Percentiles rank a stretch among this genome's conserved stretches.
phyloP scores from a whole-genome alignment of 257 asterid species.

The Ligustrum vulgare region DNA sequence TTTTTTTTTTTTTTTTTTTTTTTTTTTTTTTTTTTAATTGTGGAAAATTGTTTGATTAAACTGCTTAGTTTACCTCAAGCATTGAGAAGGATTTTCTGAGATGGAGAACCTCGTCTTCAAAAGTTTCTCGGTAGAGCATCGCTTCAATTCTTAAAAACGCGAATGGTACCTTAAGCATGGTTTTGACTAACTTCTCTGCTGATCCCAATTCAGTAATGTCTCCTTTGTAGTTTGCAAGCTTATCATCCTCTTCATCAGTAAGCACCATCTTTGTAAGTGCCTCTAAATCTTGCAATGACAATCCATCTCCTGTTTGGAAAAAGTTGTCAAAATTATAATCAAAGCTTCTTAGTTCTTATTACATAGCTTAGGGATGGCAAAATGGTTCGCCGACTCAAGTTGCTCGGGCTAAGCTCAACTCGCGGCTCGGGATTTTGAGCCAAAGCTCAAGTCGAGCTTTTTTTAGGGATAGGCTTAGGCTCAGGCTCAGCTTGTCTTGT shows the following conservation, averaged over 20 bases:
- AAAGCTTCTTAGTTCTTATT: not conserved
- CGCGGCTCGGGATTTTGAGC: no score
- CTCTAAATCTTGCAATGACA: constrained; percentile 83
- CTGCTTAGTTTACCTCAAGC: constrained; percentile 74
- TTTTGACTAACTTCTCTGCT: constrained; percentile 79
- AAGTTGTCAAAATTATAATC: not conserved
- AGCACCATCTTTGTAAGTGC: constrained; percentile 88
- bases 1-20: not conserved
- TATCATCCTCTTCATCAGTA: constrained; percentile 78
- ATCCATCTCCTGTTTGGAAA: constrained; percentile 63
- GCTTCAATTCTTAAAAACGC: constrained; percentile 81
- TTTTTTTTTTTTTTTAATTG: not conserved
- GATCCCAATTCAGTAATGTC: constrained; percentile 66
- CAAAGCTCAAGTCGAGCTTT: no score
- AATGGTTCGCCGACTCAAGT: no score
- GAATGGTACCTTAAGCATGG: constrained; percentile 73
- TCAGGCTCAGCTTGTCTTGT: no score
- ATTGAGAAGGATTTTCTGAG: constrained; percentile 82
- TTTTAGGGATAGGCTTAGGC: no score
- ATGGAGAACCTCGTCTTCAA: constrained; percentile 81
- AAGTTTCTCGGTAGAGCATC: constrained; percentile 85
- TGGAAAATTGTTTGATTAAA: not conserved
- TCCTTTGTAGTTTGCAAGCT: constrained; percentile 73
- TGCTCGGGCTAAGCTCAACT: no score
- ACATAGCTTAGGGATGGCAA: not conserved